These are phyloP conservation scores for Ophiostoma sp. DNA, from an alignment of 2,329 filamentous ascomycete species.

Conservation along the genomic window DNA sequence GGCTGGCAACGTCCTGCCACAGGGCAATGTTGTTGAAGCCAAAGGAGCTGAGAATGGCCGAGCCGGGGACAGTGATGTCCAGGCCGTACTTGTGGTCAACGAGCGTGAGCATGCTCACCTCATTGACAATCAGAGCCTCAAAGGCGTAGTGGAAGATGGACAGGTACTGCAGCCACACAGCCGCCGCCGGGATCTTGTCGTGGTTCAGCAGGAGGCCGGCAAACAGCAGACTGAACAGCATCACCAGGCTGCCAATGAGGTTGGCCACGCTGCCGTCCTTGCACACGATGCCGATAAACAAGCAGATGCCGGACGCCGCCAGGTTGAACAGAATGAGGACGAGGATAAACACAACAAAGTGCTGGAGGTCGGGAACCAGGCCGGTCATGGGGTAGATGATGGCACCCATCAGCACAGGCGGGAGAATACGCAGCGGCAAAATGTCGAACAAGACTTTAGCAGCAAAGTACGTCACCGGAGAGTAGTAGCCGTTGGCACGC, in stretches of 20 bases:
- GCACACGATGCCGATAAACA: conserved; percentile 96
- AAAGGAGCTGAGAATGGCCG: conserved; percentile 90
- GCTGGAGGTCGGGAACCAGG: conserved; percentile 73
- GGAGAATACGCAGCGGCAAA: conserved; percentile 87
- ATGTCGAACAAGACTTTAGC: conserved; percentile 99
- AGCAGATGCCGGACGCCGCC: conserved; percentile 86
- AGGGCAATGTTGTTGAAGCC: conserved; percentile 87
- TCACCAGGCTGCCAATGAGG: conserved; percentile 88
- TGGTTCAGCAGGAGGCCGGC: conserved; percentile 93
- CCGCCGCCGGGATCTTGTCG: conserved; percentile 81
- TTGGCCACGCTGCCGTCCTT: conserved; percentile 90
- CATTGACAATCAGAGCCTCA: conserved; percentile 94
- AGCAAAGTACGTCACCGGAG: conserved; percentile 88
- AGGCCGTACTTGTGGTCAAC: conserved; percentile 94
- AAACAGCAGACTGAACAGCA: conserved; percentile 95
- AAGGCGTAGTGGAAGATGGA: conserved; percentile 99
- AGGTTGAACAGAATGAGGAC: conserved; percentile 95
- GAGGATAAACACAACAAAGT: conserved; percentile 89
- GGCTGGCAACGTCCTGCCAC: conserved; percentile 79
- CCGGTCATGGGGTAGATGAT: conserved; percentile 99
- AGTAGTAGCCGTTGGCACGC: conserved; percentile 94
- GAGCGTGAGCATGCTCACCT: conserved; percentile 85
- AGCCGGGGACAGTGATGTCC: conserved; percentile 93
- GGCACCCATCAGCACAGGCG: conserved; percentile 89
- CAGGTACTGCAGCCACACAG: conserved; percentile 86